These are phyloP conservation scores for Geranium brycei DNA, from an alignment of 345 rosid species.

Conservation along the genomic window DNA sequence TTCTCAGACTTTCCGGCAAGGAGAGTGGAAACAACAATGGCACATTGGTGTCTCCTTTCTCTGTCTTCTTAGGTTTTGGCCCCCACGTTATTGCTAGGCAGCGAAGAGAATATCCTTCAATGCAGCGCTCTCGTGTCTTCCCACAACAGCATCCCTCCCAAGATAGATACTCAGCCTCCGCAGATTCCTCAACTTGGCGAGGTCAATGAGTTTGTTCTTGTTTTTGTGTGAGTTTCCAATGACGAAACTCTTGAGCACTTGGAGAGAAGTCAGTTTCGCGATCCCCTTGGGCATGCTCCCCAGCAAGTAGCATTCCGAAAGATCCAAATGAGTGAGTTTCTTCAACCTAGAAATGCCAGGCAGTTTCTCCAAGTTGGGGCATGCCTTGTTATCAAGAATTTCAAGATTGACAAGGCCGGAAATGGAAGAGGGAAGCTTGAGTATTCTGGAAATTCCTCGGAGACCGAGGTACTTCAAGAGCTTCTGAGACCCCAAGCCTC, in stretches of 20 bases:
- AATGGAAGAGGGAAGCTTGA: constrained; percentile 13
- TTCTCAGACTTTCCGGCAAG: constrained; percentile 7
- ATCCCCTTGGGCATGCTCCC: constrained; percentile 37
- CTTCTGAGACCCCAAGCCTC: constrained; percentile 11
- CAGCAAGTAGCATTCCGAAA: constrained; percentile 35
- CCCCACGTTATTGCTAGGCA: constrained; percentile 21
- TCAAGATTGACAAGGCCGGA: constrained; percentile 12
- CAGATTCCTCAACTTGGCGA: constrained; percentile 10
- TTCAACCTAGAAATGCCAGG: constrained; percentile 16
- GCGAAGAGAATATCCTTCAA: constrained; percentile 2
- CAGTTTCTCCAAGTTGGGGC: constrained; percentile 26
- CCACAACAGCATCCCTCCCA: constrained; percentile 3
- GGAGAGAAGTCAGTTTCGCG: constrained; percentile 21
- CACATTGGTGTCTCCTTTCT: background rate
- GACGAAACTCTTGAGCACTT: constrained; percentile 60
- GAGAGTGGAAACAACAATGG: background rate
- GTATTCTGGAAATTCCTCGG: constrained; percentile 31
- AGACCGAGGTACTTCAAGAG: constrained; percentile 24
- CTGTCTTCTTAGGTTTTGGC: constrained; percentile 4
- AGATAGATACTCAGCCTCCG: constrained; percentile 21
- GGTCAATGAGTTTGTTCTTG: constrained; percentile 8
- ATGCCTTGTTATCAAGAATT: constrained; percentile 27
- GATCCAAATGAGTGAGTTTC: constrained; percentile 20
- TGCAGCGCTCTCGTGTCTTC: constrained; percentile 4
- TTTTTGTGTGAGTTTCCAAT: constrained; percentile 13